Base-by-base conservation (phyloP, 371 early-diverging fungal species). In the Apophysomyces elegans region DNA sequence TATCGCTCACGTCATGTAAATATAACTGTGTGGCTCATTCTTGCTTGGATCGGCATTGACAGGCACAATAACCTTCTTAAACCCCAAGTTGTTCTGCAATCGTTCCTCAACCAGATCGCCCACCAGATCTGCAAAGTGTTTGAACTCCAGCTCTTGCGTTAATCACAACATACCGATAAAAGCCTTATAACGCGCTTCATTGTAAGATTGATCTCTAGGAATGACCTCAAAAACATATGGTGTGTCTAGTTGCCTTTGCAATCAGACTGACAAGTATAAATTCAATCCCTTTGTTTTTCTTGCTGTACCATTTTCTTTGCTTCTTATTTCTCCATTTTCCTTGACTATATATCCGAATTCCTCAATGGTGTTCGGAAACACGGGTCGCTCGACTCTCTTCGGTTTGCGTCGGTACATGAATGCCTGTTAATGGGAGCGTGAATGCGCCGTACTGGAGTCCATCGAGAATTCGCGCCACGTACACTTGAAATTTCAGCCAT, bases 321-420 rank as follows among this genome's bases (percentile, higher is more conserved):
- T 66, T 50, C 82, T 69, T n/a, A 82, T 66, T 44, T 65, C 69
- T 5, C 79, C 82, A 50, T 77, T 70, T 1, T 72, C 73, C 39
- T 77, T 79, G 36, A 82, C 26, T 13, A 64, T 36, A 68, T 82
- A 82, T 4, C 79, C 79, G 58, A 82, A 82, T 0, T 58, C 79
- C 4, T 71, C 76, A 18, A 82, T n/a, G 1, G 66, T 77, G 11
- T 59, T 58, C 32, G 82, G 82, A 43, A 79, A 77, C 7, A n/a
- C n/a, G 35, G 71, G 72, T 26, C 65, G 66, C 8, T 66, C 66
- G 56, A 69, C 63, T 21, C 61, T 72, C 38, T 63, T 58, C 7
- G 54, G 38, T 35, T 64, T 61, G 62, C 77, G 73, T 63, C 80
- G 60, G 37, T 41, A 71, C 71, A 71, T 71, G 37, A 45, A 26